These are phyloP conservation scores for Talaromyces thailandensis DNA, from an alignment of 495 filamentous ascomycete species.

Conservation along the genomic window DNA sequence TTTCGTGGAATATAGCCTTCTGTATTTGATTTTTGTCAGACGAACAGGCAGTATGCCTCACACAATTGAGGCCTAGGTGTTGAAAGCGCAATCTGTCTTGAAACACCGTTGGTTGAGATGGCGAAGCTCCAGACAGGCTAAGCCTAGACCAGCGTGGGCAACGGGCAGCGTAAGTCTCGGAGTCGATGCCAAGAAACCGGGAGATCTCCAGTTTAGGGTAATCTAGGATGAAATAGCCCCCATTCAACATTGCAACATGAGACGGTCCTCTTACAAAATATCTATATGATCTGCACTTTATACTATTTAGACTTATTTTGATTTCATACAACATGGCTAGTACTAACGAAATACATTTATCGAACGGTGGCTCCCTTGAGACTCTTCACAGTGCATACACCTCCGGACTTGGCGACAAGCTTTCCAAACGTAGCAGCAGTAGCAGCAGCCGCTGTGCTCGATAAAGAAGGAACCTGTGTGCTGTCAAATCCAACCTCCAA, in stretches of 20 bases:
- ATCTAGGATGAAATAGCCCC: no score
- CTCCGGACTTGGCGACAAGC: constrained; percentile 61
- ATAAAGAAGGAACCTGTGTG: constrained; percentile 48
- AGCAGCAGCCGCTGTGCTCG: constrained; percentile 39
- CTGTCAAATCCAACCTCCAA: constrained; percentile 75
- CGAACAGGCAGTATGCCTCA: background rate
- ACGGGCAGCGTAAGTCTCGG: background rate
- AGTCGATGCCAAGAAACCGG: background rate
- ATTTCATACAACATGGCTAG: constrained; percentile 9
- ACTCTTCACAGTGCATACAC: constrained; percentile 63
- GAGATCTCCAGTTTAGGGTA: background rate
- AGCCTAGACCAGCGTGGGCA: background rate
- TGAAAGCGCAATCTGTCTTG: background rate
- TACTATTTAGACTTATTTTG: constrained; percentile 7
- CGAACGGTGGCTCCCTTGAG: constrained; percentile 65
- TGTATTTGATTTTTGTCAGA: background rate
- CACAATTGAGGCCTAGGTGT: background rate
- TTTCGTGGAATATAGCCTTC: background rate
- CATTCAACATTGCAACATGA: background rate
- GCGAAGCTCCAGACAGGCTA: background rate
- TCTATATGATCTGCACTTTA: background rate
- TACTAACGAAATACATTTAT: constrained; percentile 15
- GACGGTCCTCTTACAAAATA: background rate
- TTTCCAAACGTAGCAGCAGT: constrained; percentile 51
- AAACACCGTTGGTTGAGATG: background rate